phyloP scores from a whole-genome alignment of 306 rosid species.

The Cyamopsis tetragonoloba region DNA sequence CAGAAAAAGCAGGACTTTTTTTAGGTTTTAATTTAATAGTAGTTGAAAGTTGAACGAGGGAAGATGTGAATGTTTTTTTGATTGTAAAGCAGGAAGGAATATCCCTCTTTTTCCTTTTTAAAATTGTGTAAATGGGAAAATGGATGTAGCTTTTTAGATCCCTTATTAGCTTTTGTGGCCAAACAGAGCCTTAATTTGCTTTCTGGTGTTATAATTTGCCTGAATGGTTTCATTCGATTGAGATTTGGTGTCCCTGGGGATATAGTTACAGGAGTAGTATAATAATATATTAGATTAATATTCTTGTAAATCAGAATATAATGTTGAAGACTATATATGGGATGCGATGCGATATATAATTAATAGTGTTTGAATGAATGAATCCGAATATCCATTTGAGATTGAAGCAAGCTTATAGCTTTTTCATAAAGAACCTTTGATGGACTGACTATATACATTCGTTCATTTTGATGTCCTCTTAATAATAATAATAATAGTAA shows the following conservation, averaged over 20 bases:
- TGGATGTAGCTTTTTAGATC: slow-evolving; percentile 42
- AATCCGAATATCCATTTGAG: slow-evolving; percentile 36
- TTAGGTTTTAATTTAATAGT: neutral
- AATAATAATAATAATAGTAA: too few relatives aligned
- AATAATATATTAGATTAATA: too few relatives aligned
- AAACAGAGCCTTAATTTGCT: slow-evolving; percentile 21
- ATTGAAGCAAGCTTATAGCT: too few relatives aligned
- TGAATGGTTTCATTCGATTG: too few relatives aligned
- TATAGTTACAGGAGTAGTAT: too few relatives aligned
- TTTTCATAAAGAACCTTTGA: slow-evolving; percentile 22
- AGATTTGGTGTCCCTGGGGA: too few relatives aligned
- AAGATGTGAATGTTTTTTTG: slow-evolving; percentile 31
- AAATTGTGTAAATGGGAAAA: slow-evolving; percentile 26
- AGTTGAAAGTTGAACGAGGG: neutral
- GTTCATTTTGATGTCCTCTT: slow-evolving; percentile 6
- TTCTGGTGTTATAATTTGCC: neutral
- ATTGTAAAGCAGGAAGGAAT: slow-evolving; percentile 26
- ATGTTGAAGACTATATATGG: slow-evolving; percentile 3
- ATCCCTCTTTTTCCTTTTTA: neutral
- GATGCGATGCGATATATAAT: too few relatives aligned
- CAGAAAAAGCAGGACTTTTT: too few relatives aligned
- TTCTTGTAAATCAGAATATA: too few relatives aligned
- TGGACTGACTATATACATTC: too few relatives aligned
- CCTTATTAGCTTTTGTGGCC: slow-evolving; percentile 20
- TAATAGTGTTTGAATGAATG: too few relatives aligned